Conservation (phyloP, 2,329 filamentous ascomycete genomes). For the Penicillium sp. region DNA sequence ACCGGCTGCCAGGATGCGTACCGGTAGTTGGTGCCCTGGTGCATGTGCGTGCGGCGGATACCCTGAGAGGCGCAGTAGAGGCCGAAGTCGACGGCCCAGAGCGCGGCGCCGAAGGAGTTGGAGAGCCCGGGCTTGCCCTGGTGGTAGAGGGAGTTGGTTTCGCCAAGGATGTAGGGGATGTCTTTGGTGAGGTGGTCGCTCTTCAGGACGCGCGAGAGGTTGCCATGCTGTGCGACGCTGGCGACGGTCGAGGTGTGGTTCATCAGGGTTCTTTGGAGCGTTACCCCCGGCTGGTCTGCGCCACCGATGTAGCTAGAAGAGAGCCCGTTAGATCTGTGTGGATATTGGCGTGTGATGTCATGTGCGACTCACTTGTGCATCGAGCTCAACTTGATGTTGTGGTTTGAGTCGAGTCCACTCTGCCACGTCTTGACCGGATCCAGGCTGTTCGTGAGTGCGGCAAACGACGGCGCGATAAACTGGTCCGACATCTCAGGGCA, state of each 20-base stretch:
- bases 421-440: slow-evolving; percentile 52
- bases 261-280: slow-evolving; percentile 61
- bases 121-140: slow-evolving; percentile 61
- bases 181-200: slow-evolving; percentile 25
- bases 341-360: background rate
- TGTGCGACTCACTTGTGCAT: slow-evolving; percentile 55
- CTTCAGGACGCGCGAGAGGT: slow-evolving; percentile 48
- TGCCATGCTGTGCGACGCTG: slow-evolving; percentile 51
- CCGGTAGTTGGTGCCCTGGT: slow-evolving; percentile 62
- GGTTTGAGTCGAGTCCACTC: slow-evolving; percentile 52
- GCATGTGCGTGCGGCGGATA: slow-evolving; percentile 61
- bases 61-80: slow-evolving; percentile 56
- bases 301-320: slow-evolving; percentile 59
- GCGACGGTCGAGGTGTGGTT: slow-evolving; percentile 57
- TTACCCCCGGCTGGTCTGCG: slow-evolving; percentile 59
- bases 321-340: background rate
- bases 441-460: slow-evolving; percentile 51
- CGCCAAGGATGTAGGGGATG: slow-evolving; percentile 57
- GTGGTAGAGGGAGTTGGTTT: slow-evolving; percentile 62
- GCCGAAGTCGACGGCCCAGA: slow-evolving; percentile 64
- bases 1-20: slow-evolving; percentile 63
- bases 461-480: slow-evolving; percentile 60
- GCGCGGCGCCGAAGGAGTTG: slow-evolving; percentile 63
- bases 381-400: slow-evolving; percentile 54
- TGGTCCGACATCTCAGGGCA: slow-evolving; percentile 53